Evolutionary conservation across 2,329 filamentous ascomycete species (phyloP), one percentile per base, ranked within the genome.

Genomic region (Aspergillus ustus): DNA sequence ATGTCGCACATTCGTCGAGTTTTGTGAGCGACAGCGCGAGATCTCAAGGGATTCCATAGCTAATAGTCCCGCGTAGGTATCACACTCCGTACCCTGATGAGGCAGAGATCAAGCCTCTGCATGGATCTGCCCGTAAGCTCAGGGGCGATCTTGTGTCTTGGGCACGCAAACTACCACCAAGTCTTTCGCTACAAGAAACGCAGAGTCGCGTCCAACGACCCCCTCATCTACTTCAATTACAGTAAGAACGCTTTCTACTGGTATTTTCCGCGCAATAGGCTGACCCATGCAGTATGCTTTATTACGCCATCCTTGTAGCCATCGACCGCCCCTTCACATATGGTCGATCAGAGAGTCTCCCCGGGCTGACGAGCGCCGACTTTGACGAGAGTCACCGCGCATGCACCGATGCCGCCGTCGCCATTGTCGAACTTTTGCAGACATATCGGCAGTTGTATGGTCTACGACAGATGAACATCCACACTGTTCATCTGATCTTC

Each of bases 401-500:
- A 13, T 51, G 20, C 20, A 51, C 48, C 22, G 48, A 51, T 1
- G 48, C 48, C 1, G 48, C 48, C 2, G 9, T n/a, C 7, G 20
- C 48, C 1, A 29, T 34, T 7, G 48, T 51, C 22, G 6, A 37
- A 3, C 31, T 37, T 37, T 37, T 37, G 31, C 31, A 37, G 1
- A 11, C 8, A 15, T 37, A 34, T 37, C 64, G 64, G n/a, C 58
- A 61, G 17, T 52, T 59, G 15, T 65, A 62, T 22, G 54, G 53
- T 9, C 57, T 67, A 19, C 48, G 64, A 43, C 59, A 60, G 17
- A 63, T 67, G 49, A 68, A 68, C 45, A 60, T 67, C 19, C 66
- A 68, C 43, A 59, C 60, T 5, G 66, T 68, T 19, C 66, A 68
- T 53, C 59, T 65, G 22, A 64, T 67, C 20, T 68, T 68, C 31